A percentile compares a stretch with the other conserved stretches of the same genome.
Conservation (phyloP, 1,284 basidiomycete species). For the Irpex rosettiformis region DNA sequence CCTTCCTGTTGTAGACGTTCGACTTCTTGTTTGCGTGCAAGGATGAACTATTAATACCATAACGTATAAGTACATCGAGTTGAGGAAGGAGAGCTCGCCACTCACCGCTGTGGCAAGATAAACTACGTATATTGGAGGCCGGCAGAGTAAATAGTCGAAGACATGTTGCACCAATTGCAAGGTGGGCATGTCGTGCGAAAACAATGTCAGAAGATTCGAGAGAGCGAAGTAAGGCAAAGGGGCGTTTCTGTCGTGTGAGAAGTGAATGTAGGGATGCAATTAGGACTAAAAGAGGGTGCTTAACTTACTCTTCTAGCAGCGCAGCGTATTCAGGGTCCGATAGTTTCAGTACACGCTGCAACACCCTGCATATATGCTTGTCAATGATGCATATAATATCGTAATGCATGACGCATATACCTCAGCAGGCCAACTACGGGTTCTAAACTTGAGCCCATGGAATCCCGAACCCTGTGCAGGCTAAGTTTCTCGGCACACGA, state of each 20-base stretch:
- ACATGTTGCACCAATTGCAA: constrained; percentile 82
- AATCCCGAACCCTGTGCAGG: constrained; percentile 80
- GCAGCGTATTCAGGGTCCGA: constrained; percentile 71
- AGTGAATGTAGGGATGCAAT: constrained; percentile 1
- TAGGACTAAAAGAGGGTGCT: neutral
- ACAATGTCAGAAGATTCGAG: constrained; percentile 86
- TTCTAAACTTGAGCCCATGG: constrained; percentile 83
- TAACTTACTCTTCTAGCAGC: constrained; percentile 60
- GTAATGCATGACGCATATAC: constrained; percentile 34
- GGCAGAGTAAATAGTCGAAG: constrained; percentile 82
- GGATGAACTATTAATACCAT: constrained; percentile 43
- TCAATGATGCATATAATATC: neutral
- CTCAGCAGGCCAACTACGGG: constrained; percentile 82
- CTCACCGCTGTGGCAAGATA: constrained; percentile 83
- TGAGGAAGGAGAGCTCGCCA: constrained; percentile 13
- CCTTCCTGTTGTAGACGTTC: constrained; percentile 52
- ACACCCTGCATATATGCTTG: constrained; percentile 41
- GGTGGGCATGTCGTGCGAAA: constrained; percentile 88
- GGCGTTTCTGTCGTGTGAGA: constrained; percentile 36
- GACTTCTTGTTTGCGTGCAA: constrained; percentile 60
- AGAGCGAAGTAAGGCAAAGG: constrained; percentile 85
- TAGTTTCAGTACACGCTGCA: constrained; percentile 65
- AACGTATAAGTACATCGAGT: neutral
- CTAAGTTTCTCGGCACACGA: constrained; percentile 70
- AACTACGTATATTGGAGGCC: constrained; percentile 78